A percentile compares a stretch with the other conserved stretches of the same genome.
Evolutionary conservation across 2,329 filamentous ascomycete species (phyloP).

Genomic region (Dactylellina haptotyla): DNA sequence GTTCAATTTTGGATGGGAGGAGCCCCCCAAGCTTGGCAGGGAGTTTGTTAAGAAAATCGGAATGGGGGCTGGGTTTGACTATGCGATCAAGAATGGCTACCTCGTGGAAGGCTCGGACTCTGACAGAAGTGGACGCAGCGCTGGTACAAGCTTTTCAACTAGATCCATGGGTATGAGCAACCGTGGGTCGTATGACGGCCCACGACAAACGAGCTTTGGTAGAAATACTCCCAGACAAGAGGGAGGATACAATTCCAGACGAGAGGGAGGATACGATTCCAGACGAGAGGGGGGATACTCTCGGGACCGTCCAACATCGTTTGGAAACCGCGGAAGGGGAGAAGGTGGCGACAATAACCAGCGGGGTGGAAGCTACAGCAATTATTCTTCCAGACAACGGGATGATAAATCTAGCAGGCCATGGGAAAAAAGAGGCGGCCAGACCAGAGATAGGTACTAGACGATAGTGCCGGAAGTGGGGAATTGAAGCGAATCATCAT

Average conservation of each 20-base stretch:
- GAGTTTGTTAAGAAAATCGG: slow-evolving; percentile 6
- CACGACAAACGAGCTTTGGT: not conserved
- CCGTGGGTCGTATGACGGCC: not conserved
- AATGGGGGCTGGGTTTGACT: slow-evolving; percentile 1
- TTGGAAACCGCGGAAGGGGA: slow-evolving; percentile 18
- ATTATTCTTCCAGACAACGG: not conserved
- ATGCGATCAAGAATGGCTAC: slow-evolving; percentile 17
- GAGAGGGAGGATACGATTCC: not conserved
- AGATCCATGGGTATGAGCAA: slow-evolving; percentile 14
- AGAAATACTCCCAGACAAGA: not conserved
- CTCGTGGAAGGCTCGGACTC: not conserved
- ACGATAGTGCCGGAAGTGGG: too few relatives aligned
- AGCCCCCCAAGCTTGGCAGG: not conserved
- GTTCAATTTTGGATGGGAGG: slow-evolving; percentile 37
- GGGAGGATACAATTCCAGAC: not conserved
- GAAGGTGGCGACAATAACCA: not conserved
- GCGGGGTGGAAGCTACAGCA: not conserved
- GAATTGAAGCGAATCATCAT: too few relatives aligned
- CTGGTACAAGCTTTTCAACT: slow-evolving; percentile 37
- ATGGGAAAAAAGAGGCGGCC: slow-evolving; percentile 1
- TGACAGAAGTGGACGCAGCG: slow-evolving; percentile 20
- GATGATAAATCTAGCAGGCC: not conserved
- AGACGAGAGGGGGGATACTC: not conserved
- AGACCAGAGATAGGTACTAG: too few relatives aligned
- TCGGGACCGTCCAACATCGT: too few relatives aligned